Evolutionary conservation across 495 filamentous ascomycete genomes (phyloP), one percentile per base, ranked within the genome.

Genomic region (Emericellopsis terricola): DNA sequence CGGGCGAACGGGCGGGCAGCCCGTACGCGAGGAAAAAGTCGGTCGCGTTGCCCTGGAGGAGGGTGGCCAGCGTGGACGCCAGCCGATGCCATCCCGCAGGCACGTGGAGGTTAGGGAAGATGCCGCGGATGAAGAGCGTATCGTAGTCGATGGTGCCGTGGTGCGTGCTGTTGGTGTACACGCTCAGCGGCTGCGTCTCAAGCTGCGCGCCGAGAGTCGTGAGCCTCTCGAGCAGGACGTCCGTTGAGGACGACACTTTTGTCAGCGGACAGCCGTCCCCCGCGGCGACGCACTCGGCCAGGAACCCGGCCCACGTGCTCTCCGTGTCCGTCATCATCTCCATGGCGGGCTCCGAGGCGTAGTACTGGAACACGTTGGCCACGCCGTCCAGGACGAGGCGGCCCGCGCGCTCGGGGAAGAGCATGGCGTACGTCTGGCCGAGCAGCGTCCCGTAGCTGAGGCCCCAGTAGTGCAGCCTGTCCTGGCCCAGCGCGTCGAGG

Each of bases 391-490:
- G 50, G 28, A 58, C 48, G 29, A 62, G 44, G 14, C 60, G 47
- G 17, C 44, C 46, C 0, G 54, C 47, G 3, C 58, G 44, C 14
- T 61, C 52, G 2, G 57, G 58, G 31, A 57, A 62, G 37, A 65
- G 41, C 0, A 47, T 46, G 1, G 61, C 58, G 28, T 61, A 65
- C 15, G 51, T 80, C 43, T 66, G 53, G 4, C 75, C 75, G 0
- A 79, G 52, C 4, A 75, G 31, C 3, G 69, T 72, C 5, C 73
- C 75, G 45, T 78, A 78, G 9, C 67, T 73, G 14, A 73, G 64
- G 3, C 73, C 73, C 73, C 73, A 77, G 42, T 70, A 78, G 19
- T 64, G 48, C 28, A 77, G 39, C 8, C 42, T 46, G 8, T 42
- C 23, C 33, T 65, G 57, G 9, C 58, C 55, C 0, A 63, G 15